Evolutionary conservation across 2,329 filamentous ascomycete species (phyloP), one percentile per base, ranked within the genome.

Genomic region (Penicillium sp.): DNA sequence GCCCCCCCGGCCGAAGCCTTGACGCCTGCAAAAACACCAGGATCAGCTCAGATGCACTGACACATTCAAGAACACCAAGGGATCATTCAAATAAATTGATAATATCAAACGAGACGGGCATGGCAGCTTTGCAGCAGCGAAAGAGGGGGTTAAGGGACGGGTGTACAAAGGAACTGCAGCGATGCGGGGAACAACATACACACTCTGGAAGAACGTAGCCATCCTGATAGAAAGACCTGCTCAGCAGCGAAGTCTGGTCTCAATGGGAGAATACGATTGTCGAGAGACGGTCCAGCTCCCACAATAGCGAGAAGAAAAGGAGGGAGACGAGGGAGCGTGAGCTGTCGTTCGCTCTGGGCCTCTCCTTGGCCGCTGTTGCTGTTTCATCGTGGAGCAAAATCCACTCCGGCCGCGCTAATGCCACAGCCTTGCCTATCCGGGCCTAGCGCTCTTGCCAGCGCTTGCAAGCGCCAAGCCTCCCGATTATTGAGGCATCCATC

Each of bases 201-300:
- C 76, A 62, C 75, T 78, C 65, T 78, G 76, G 53, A 79, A 77
- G 64, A 79, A 79, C 49, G 72, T 77, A 51, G 76, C 72, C 77
- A 79, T 79, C 53, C 56, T 72, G 58, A 55, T 52, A 45, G 38
- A 55, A 55, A 54, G 51, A 20, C 24, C 55, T 52, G 55, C 52
- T 51, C 45, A 47, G 52, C 53, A 62, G 55, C 49, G 54, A 23
- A 30, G 20, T 18, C 18, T 14, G 48, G 33, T 14, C n/a, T 35
- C 47, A 52, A 30, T 52, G 26, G 40, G n/a, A 35, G 18, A 43
- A n/a, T 16, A 40, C 8, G 33, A 20, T 20, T 40, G 35, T 18
- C 21, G 40, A 43, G 40, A 43, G 40, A 43, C 40, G 9, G 16
- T 9, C 38, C 45, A 47, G 45, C 45, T 48, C 23, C 20, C 35